Base-by-base conservation (phyloP, 345 rosid species). In the Eucalyptus sideroxylon region DNA sequence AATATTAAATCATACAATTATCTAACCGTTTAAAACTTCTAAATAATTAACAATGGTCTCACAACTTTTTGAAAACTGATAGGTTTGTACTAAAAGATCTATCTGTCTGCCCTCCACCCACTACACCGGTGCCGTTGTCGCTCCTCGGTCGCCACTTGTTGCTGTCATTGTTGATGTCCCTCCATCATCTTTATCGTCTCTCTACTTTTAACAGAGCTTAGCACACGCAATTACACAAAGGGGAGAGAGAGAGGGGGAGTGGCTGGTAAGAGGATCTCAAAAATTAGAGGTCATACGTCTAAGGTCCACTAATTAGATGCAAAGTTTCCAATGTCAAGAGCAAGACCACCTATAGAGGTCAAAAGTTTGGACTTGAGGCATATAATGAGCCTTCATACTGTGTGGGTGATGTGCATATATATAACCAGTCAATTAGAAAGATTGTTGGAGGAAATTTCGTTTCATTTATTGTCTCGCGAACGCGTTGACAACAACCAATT, bases 31-130 rank as follows among this genome's bases (percentile, higher is more conserved):
- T n/a, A 15, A 67, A 16, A 4, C 5, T 31, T 67, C 17, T 2
- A 8, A 67, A 67, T 4, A n/a, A 4, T n/a, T 67, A 1, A n/a
- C 0, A n/a, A 16, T 67, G 19, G 2, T 7, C 77, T 65, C 1
- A n/a, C 9, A 2, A 65, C 4, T 2, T 14, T n/a, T 3, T 65
- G 9, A 65, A 65, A 65, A 30, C 72, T 65, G 4, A 65, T 4
- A n/a, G 72, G 17, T 30, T n/a, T 30, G 9, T 65, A 65, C 5
- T n/a, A 30, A 16, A 30, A 65, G 72, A 65, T 34, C 72, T 45
- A 9, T 62, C 37, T 65, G 19, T 60, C 67, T 26, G 9, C 5
- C 67, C 72, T 65, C 37, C 34, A 14, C 37, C 37, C 37, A n/a
- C 72, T 65, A 14, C 19, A 5, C 37, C 1, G 37, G 72, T 14